Base-by-base conservation (phyloP, 345 rosid species). In the Atalantia buxifolia region DNA sequence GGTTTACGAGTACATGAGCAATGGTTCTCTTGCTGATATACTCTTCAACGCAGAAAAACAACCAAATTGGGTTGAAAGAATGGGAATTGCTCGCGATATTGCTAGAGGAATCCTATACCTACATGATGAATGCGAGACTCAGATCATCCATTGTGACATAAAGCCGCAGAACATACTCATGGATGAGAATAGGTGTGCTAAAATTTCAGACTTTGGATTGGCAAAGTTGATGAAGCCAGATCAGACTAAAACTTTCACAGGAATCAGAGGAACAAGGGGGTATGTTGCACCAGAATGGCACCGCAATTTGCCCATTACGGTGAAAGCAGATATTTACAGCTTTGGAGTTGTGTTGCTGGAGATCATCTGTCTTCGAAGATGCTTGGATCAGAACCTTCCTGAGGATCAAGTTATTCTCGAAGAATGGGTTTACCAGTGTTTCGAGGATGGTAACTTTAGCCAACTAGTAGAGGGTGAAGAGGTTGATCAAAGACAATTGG, bases 221-320 rank as follows among this genome's bases (percentile, higher is more conserved):
- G 83, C 85, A 27, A 82, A 85, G 80, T 50, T 82, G 74, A 24
- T 83, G 82, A 85, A 72, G 72, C 82, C 79, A 9, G 82, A 80
- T 14, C 81, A 83, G 56, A 80, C 84, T 56, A 78, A 38, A 18
- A 82, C 85, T 9, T 66, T 67, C 31, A 82, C 80, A 0, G 53
- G 55, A 36, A 77, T 84, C 4, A 76, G 81, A 79, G 76, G 87
- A 27, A 81, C 83, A 1, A 80, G 76, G 72, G 50, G 80, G 76
- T 83, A 78, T 48, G 79, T 76, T 18, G 86, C 84, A 6, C 88
- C 88, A 0, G 76, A 83, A 74, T 83, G 86, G 86, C 80, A 85
- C 27, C 31, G 38, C 9, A 83, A 83, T 2, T 24, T 38, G 69
- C 88, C 84, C 0, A 72, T 85, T 70, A 80, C 83, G 4, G 78